These are phyloP conservation scores for Phytophthora idaei DNA, from an alignment of 352 stramenopile species.

Conservation along the genomic window DNA sequence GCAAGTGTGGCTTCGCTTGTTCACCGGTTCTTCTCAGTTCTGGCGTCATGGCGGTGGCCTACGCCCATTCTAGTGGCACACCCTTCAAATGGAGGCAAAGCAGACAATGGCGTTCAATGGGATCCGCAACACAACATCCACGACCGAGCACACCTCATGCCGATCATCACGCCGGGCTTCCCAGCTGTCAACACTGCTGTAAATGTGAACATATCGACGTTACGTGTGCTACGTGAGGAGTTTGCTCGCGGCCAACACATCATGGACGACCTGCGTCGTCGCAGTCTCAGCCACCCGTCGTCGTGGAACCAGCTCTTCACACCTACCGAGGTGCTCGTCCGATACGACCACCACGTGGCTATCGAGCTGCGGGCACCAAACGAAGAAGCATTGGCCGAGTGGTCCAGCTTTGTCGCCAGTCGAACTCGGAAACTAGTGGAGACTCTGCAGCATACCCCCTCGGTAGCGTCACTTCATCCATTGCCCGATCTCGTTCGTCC, in stretches of 20 bases:
- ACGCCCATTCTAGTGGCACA: constrained; percentile 79
- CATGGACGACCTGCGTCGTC: constrained; percentile 71
- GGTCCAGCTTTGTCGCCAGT: constrained; percentile 79
- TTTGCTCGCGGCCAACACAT: constrained; percentile 76
- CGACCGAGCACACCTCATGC: constrained; percentile 85
- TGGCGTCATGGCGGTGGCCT: constrained; percentile 83
- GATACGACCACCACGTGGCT: constrained; percentile 84
- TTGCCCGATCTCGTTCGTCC: constrained; percentile 67
- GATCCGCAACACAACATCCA: constrained; percentile 73
- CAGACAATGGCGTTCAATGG: constrained; percentile 63
- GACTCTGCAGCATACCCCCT: constrained; percentile 71
- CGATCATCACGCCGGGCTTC: constrained; percentile 87
- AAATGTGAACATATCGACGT: constrained; percentile 82
- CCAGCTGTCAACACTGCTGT: constrained; percentile 84
- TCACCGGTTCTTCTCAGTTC: constrained; percentile 82
- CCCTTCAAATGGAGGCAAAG: constrained; percentile 45
- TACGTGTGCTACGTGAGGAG: constrained; percentile 77
- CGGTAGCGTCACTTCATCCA: constrained; percentile 69
- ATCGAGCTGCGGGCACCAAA: constrained; percentile 61
- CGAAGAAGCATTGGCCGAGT: constrained; percentile 68
- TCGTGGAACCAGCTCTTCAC: constrained; percentile 82
- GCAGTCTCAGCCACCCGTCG: constrained; percentile 65
- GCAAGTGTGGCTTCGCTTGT: constrained; percentile 73
- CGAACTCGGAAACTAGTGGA: constrained; percentile 87
- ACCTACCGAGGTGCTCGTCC: constrained; percentile 78